phyloP scores from a whole-genome alignment of 2,329 filamentous ascomycete genomes.

The Hymenoscyphus linearis region DNA sequence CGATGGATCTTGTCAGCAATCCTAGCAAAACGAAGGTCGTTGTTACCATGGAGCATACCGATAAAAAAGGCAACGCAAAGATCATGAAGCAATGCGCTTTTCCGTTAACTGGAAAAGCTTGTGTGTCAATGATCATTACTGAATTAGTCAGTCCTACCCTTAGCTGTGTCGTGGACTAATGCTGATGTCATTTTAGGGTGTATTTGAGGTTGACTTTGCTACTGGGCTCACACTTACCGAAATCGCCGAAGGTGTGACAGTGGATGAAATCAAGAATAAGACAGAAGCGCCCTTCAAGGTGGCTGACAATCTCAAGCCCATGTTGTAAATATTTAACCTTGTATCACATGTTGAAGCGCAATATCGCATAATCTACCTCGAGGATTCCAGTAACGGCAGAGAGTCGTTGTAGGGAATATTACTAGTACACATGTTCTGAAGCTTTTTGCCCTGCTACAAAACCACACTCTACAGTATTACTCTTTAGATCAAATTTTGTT shows the following conservation, averaged over 20 bases:
- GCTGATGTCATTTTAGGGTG: slow-evolving; percentile 33
- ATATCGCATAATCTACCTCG: too few species aligned
- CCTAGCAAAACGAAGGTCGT: slow-evolving; percentile 86
- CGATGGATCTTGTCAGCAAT: slow-evolving; percentile 90
- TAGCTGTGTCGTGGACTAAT: background rate
- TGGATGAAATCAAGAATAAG: slow-evolving; percentile 83
- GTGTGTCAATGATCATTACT: slow-evolving; percentile 87
- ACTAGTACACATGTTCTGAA: too few species aligned
- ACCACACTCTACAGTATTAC: too few species aligned
- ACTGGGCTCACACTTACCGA: slow-evolving; percentile 77
- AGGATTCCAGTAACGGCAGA: too few species aligned
- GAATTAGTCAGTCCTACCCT: slow-evolving; percentile 54
- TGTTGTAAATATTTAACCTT: slow-evolving; percentile 44
- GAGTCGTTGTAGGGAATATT: too few species aligned
- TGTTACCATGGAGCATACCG: slow-evolving; percentile 92
- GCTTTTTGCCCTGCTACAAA: too few species aligned
- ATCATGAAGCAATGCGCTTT: slow-evolving; percentile 93
- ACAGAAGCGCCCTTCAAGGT: slow-evolving; percentile 83
- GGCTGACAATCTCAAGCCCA: slow-evolving; percentile 73
- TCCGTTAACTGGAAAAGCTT: slow-evolving; percentile 82
- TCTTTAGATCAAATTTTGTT: too few species aligned
- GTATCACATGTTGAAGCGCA: background rate
- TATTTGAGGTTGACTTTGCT: slow-evolving; percentile 77
- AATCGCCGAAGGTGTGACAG: slow-evolving; percentile 81
- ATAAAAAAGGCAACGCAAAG: slow-evolving; percentile 92